Evolutionary conservation across 257 asterid species (phyloP).

Genomic region (Capsicum chinense): DNA sequence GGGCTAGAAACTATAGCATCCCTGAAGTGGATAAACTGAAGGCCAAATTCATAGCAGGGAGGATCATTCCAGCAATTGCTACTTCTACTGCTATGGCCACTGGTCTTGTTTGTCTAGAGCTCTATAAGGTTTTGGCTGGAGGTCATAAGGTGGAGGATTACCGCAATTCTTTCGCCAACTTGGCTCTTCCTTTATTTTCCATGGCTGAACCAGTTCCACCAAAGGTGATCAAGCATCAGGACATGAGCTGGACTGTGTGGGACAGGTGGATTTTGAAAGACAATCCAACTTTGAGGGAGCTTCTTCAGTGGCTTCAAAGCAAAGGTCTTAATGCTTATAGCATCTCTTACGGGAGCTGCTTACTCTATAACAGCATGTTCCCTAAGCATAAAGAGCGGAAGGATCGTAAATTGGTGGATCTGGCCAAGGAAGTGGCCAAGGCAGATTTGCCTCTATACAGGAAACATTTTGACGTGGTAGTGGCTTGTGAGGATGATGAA

Average conservation of each 20-base stretch:
- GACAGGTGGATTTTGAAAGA: slow-evolving; percentile 75
- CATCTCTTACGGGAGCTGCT: slow-evolving; percentile 81
- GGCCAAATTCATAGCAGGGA: slow-evolving; percentile 91
- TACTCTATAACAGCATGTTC: slow-evolving; percentile 82
- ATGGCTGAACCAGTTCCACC: slow-evolving; percentile 92
- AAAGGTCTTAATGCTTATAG: slow-evolving; percentile 84
- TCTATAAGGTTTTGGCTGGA: slow-evolving; percentile 75
- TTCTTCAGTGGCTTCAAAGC: slow-evolving; percentile 74
- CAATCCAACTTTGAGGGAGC: slow-evolving; percentile 73
- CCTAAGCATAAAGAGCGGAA: slow-evolving; percentile 80
- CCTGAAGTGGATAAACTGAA: slow-evolving; percentile 90
- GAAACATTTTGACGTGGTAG: slow-evolving; percentile 76
- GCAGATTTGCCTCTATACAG: slow-evolving; percentile 71
- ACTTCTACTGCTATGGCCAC: slow-evolving; percentile 96
- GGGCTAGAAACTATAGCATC: slow-evolving; percentile 90
- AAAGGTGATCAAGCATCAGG: slow-evolving; percentile 65
- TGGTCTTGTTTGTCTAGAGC: slow-evolving; percentile 91
- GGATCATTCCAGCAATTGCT: slow-evolving; percentile 94
- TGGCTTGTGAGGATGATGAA: slow-evolving; percentile 90
- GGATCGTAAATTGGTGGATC: slow-evolving; percentile 72
- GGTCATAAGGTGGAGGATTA: slow-evolving; percentile 83
- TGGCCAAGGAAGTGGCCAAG: slow-evolving; percentile 80
- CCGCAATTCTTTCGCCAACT: slow-evolving; percentile 89
- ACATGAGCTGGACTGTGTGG: slow-evolving; percentile 94
- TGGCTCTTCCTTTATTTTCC: slow-evolving; percentile 90